phyloP scores from a whole-genome alignment of 192 early-diverging fungal genomes.

The Obelidium mucronatum region DNA sequence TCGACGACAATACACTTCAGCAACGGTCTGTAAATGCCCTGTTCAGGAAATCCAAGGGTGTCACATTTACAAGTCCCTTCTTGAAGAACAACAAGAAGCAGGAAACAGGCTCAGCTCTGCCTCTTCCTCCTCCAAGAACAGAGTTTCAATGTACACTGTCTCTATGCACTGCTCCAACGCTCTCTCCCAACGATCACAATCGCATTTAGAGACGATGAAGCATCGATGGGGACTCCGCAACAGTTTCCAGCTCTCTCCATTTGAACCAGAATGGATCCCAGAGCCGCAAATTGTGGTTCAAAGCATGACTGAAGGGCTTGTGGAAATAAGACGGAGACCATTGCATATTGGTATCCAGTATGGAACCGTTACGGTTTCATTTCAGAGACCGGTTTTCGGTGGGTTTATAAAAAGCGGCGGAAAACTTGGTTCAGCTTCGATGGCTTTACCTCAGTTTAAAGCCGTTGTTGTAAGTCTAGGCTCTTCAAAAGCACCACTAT shows the following conservation, averaged over 20 bases:
- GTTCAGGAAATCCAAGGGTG: conserved; percentile 6
- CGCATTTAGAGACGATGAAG: too few species aligned
- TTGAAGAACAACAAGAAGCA: neutral
- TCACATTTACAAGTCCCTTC: neutral
- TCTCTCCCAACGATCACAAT: neutral
- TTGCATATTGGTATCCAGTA: neutral
- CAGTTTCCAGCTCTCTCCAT: neutral
- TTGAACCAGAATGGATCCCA: neutral
- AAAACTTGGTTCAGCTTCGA: too few species aligned
- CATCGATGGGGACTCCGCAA: too few species aligned
- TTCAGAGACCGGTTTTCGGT: neutral
- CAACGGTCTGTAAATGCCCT: neutral
- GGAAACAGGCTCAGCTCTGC: neutral
- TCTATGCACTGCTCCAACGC: neutral
- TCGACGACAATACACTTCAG: neutral
- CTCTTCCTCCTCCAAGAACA: neutral
- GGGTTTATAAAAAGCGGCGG: too few species aligned
- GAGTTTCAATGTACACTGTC: neutral
- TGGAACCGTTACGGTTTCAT: neutral
- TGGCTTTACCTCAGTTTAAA: too few species aligned
- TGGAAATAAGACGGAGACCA: too few species aligned
- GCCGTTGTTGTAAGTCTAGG: too few species aligned
- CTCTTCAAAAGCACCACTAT: too few species aligned
- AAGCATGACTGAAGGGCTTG: too few species aligned
- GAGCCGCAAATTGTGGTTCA: neutral